phyloP scores from a whole-genome alignment of 495 filamentous ascomycete species.

The Chaetomium cochliodes region DNA sequence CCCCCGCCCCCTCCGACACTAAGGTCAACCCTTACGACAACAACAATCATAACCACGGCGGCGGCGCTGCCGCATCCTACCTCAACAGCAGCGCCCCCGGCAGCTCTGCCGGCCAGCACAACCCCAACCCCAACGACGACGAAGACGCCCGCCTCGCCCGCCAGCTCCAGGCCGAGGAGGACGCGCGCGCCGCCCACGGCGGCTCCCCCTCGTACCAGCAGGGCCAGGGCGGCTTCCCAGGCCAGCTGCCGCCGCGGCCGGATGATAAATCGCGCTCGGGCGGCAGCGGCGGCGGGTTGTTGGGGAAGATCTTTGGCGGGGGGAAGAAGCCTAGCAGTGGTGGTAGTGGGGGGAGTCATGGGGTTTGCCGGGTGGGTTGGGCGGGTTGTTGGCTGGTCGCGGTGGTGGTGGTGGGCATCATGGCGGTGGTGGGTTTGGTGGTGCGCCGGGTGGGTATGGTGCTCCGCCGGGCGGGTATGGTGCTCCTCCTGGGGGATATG shows the following conservation, averaged over 20 bases:
- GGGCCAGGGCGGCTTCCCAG: slow-evolving; percentile 27
- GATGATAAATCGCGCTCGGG: slow-evolving; percentile 36
- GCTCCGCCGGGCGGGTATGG: slow-evolving; percentile 40
- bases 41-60: slow-evolving; percentile 39
- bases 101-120: background rate
- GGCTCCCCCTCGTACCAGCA: slow-evolving; percentile 22
- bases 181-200: slow-evolving; percentile 56
- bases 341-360: slow-evolving; percentile 23
- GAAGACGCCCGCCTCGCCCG: slow-evolving; percentile 74
- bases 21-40: slow-evolving; percentile 61
- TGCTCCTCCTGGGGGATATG: slow-evolving; percentile 39
- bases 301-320: slow-evolving; percentile 56
- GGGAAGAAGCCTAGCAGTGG: slow-evolving; percentile 31
- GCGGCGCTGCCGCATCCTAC: slow-evolving; percentile 40
- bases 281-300: slow-evolving; percentile 34
- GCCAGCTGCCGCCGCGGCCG: slow-evolving; percentile 43
- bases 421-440: slow-evolving; percentile 19
- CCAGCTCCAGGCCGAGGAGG: slow-evolving; percentile 78
- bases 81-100: slow-evolving; percentile 12
- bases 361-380: slow-evolving; percentile 18
- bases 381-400: slow-evolving; percentile 21
- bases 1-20: slow-evolving; percentile 51
- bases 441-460: slow-evolving; percentile 33
- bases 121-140: slow-evolving; percentile 36
- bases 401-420: slow-evolving; percentile 15